Conservation (phyloP, 331 rosid genomes). For the Malus hybrid region DNA sequence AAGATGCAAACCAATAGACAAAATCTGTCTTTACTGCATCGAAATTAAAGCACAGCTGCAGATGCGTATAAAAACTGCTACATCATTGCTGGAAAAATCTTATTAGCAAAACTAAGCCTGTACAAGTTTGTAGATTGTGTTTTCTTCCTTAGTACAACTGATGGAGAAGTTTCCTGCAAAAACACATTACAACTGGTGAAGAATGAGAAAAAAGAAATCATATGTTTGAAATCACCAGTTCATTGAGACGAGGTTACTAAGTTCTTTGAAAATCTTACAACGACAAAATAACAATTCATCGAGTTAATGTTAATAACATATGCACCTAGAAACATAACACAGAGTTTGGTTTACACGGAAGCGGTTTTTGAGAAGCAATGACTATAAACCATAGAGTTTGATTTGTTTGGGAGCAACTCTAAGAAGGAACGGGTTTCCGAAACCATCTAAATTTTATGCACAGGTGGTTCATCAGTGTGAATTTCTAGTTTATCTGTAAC, state of each 20-base stretch:
- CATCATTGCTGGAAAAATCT: background rate
- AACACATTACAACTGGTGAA: background rate
- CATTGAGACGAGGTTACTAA: background rate
- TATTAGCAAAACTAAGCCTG: background rate
- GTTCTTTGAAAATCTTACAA: background rate
- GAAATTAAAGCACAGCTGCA: background rate
- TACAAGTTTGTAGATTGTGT: background rate
- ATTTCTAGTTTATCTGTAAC: too few species aligned
- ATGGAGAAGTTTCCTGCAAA: conserved; percentile 69
- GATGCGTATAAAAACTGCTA: background rate
- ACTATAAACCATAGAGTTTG: background rate
- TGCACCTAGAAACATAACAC: background rate
- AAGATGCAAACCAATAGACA: conserved; percentile 5
- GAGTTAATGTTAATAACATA: background rate
- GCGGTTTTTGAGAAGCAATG: background rate
- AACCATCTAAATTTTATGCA: background rate
- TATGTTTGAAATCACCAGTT: background rate
- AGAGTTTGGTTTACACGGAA: background rate
- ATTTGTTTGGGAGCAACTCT: background rate
- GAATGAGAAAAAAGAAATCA: background rate
- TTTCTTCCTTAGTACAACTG: conserved; percentile 34
- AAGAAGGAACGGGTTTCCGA: background rate
- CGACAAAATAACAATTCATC: background rate
- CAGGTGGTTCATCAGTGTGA: background rate
- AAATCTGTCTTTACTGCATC: background rate